phyloP scores from a whole-genome alignment of 106 monocot genomes.

The Gastrodia elata region DNA sequence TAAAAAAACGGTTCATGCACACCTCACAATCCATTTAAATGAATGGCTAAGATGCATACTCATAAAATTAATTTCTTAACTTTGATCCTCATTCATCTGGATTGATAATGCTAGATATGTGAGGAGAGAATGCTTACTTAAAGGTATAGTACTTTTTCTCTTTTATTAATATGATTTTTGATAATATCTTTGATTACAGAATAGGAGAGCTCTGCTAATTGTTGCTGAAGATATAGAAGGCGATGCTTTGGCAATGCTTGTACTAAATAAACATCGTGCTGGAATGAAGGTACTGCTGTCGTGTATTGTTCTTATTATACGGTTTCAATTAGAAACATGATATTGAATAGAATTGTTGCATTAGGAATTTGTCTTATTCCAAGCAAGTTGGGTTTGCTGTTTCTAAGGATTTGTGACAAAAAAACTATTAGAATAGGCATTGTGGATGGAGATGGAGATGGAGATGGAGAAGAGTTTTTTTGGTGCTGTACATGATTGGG shows the following conservation, averaged over 20 bases:
- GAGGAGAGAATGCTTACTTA: too few relatives aligned
- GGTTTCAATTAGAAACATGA: not conserved
- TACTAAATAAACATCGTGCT: conserved; percentile 77
- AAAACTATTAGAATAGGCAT: not conserved
- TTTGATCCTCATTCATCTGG: too few relatives aligned
- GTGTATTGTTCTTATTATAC: too few relatives aligned
- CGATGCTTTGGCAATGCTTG: conserved; percentile 65
- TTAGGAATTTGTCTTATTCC: not conserved
- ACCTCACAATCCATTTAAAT: too few relatives aligned
- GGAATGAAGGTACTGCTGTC: conserved; percentile 58
- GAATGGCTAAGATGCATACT: too few relatives aligned
- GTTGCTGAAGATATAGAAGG: conserved; percentile 81
- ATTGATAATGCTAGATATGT: too few relatives aligned
- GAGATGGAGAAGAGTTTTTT: too few relatives aligned
- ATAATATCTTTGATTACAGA: conserved; percentile 27
- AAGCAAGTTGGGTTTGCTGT: not conserved
- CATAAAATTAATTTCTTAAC: too few relatives aligned
- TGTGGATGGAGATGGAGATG: not conserved
- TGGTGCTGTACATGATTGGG: too few relatives aligned
- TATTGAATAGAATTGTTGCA: not conserved
- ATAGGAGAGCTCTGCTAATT: conserved; percentile 66
- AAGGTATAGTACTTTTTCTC: too few relatives aligned
- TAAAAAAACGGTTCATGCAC: too few relatives aligned
- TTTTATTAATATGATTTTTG: not conserved
- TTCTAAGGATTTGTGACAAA: not conserved